Conservation (phyloP, 192 early-diverging fungal species). For the Backusella circina region DNA sequence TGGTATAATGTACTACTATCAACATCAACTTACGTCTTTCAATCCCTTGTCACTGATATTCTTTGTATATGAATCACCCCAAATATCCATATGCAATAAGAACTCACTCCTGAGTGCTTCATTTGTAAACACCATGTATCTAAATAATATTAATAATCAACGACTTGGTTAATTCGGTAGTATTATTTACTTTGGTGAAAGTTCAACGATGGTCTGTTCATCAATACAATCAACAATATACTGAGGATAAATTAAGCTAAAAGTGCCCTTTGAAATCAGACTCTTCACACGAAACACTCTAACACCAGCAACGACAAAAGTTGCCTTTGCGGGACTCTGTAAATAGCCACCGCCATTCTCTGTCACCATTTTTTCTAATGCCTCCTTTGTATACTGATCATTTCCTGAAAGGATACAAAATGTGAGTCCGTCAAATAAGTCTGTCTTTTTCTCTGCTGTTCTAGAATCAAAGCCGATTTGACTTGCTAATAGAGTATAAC, state of each 20-base stretch:
- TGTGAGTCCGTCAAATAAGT: constrained; percentile 59
- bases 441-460: constrained; percentile 36
- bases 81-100: constrained; percentile 57
- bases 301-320: constrained; percentile 51
- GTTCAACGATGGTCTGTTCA: constrained; percentile 41
- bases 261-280: constrained; percentile 42
- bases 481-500: constrained; percentile 16
- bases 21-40: constrained; percentile 55
- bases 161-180: background rate
- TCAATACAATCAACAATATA: constrained; percentile 67
- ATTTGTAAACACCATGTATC: constrained; percentile 61
- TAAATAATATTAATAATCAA: constrained; percentile 9
- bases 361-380: constrained; percentile 57
- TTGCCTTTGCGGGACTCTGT: constrained; percentile 48
- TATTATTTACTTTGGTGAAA: constrained; percentile 55
- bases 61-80: constrained; percentile 65
- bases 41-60: constrained; percentile 46
- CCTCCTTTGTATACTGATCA: constrained; percentile 40
- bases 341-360: constrained; percentile 60
- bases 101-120: constrained; percentile 47
- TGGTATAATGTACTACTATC: too few species aligned
- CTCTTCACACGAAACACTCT: constrained; percentile 43
- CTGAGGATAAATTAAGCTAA: constrained; percentile 59
- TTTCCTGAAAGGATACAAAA: constrained; percentile 51
- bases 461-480: constrained; percentile 41